phyloP scores from a whole-genome alignment of 345 rosid species.

The Rhodamnia argentea region DNA sequence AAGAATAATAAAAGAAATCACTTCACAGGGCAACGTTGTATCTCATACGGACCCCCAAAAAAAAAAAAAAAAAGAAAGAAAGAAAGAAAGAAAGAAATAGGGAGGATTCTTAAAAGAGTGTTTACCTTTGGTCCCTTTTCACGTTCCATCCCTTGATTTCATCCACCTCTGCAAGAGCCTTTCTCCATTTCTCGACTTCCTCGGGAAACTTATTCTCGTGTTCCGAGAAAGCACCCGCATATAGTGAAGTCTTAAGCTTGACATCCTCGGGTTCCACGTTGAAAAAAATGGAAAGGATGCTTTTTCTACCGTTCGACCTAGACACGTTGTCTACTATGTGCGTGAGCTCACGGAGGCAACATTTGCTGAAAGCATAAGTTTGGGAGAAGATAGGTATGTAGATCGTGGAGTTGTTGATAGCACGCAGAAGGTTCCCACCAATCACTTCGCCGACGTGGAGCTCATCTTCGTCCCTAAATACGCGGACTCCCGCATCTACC shows the following conservation, averaged over 20 bases:
- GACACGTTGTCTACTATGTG: background rate
- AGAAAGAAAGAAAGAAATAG: background rate
- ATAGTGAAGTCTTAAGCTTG: background rate
- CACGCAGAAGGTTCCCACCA: rapidly evolving
- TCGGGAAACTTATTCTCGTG: rapidly evolving
- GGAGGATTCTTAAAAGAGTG: background rate
- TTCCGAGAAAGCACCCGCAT: rapidly evolving
- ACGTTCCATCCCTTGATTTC: background rate
- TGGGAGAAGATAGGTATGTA: background rate
- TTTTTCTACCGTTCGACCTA: background rate
- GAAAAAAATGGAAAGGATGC: background rate
- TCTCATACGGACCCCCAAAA: background rate
- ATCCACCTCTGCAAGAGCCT: background rate
- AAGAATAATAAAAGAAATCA: too few relatives aligned
- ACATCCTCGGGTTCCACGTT: rapidly evolving
- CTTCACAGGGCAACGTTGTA: background rate
- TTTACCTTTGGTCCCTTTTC: background rate
- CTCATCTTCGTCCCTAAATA: background rate
- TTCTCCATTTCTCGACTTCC: background rate
- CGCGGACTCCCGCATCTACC: background rate
- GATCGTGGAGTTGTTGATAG: background rate
- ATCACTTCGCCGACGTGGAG: background rate
- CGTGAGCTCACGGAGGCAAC: rapidly evolving
- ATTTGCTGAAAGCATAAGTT: background rate
- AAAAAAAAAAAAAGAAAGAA: too few relatives aligned